Evolutionary conservation across 805 yeast species (phyloP), one percentile per base, ranked within the genome.

Genomic region (Metschnikowia corniflorae): DNA sequence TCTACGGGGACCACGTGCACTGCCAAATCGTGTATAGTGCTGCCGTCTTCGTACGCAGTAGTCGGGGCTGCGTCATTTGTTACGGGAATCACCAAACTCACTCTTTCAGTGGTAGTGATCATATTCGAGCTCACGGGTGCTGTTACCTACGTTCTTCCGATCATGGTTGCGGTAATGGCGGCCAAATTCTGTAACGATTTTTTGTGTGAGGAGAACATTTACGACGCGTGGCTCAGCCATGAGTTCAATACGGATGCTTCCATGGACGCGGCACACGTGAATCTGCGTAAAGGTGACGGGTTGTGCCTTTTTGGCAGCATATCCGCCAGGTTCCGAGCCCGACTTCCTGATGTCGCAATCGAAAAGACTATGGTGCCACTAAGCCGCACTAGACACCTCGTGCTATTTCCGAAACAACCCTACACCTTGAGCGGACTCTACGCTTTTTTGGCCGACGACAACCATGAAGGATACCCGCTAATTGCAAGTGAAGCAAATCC

Each of bases 111-210:
- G 6, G 95, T 86, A 13, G 89, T 86, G 6, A 77, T 87, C 17
- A 68, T 86, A 44, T 83, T 85, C 57, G 96, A 86, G 57, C 63
- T 86, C 26, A 85, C 95, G 0, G 96, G 95, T 17, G 96, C 95
- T 0, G 69, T 87, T 32, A 75, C 84, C 0, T 86, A 86, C 52
- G 87, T 86, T 2, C 64, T 86, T 29, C 96, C 96, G 0, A 82
- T 86, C 20, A 86, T 86, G 96, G 64, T 79, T 10, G 82, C 89
- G 1, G 95, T 86, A 2, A 74, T 87, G 68, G 70, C 80, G 7
- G 77, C 89, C 31, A 80, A 84, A 50, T 73, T 84, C 60, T 71
- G 79, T n/a, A 81, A 77, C 45, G 93, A 86, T 51, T 65, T 75
- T 35, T 58, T 82, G 28, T 63, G 73, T 15, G 70, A 68, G 33